These are phyloP conservation scores for Diaporthe ampelina DNA, from an alignment of 2,329 filamentous ascomycete species.

Conservation along the genomic window DNA sequence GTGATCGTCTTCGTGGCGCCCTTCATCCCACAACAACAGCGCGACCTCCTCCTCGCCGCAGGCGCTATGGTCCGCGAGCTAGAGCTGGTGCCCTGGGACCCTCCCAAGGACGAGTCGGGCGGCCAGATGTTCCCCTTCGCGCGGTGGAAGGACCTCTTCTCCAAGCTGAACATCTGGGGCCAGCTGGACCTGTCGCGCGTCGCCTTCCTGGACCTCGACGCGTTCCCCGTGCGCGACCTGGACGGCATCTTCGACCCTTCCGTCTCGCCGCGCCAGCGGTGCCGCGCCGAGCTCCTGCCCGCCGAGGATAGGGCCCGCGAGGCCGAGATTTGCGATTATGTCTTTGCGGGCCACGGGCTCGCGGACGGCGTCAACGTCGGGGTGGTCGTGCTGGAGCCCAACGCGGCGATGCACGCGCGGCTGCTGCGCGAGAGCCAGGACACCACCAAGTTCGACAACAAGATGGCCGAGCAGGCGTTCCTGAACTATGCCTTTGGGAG, in stretches of 20 bases:
- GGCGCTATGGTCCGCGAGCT: constrained; percentile 41
- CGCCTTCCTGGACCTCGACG: constrained; percentile 39
- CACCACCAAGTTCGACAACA: constrained; percentile 40
- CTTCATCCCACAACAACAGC: constrained; percentile 40
- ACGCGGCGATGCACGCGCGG: constrained; percentile 38
- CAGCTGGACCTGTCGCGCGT: constrained; percentile 36
- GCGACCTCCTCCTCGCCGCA: constrained; percentile 38
- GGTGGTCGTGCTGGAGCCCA: constrained; percentile 39
- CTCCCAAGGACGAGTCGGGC: constrained; percentile 14
- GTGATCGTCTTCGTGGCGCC: constrained; percentile 40
- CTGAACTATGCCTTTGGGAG: constrained; percentile 35
- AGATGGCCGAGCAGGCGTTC: constrained; percentile 41
- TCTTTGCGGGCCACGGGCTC: constrained; percentile 35
- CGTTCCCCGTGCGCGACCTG: constrained; percentile 37
- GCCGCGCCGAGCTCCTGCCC: constrained; percentile 33
- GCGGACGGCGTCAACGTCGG: constrained; percentile 37
- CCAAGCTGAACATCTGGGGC: constrained; percentile 42
- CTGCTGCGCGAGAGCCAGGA: constrained; percentile 38
- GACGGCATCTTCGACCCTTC: constrained; percentile 34
- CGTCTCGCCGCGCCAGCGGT: constrained; percentile 37
- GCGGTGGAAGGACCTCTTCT: constrained; percentile 40
- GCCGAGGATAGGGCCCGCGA: constrained; percentile 33
- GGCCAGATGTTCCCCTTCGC: constrained; percentile 38
- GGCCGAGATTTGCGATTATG: constrained; percentile 37
- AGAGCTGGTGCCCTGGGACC: constrained; percentile 39